Percentiles rank a stretch among this genome's conserved stretches.
phyloP scores from a whole-genome alignment of 768 basidiomycete species.

The Hortiboletus campestris region DNA sequence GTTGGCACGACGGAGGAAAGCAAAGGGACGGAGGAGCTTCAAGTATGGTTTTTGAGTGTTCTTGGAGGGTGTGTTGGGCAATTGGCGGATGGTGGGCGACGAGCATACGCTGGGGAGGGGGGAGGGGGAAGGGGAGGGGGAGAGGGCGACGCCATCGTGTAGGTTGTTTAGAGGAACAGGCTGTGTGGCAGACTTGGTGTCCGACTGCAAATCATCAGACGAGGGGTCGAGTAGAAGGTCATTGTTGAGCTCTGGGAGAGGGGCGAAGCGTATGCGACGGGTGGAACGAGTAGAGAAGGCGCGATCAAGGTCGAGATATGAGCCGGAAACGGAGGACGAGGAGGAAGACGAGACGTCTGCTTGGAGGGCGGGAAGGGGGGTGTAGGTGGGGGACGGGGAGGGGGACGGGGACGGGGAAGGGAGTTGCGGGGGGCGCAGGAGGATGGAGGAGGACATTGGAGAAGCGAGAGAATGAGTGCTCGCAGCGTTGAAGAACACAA shows the following conservation, averaged over 20 bases:
- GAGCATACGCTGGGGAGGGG: conserved; percentile 20
- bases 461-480: not conserved
- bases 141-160: conserved; percentile 8
- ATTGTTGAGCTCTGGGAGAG: conserved; percentile 74
- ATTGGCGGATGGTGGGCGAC: conserved; percentile 21
- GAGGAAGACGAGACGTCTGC: conserved; percentile 16
- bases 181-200: conserved; percentile 2
- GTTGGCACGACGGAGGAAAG: conserved; percentile 19
- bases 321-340: conserved; percentile 20
- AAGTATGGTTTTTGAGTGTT: conserved; percentile 6
- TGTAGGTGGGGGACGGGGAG: conserved; percentile 9
- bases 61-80: not conserved
- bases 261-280: conserved; percentile 72
- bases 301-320: conserved; percentile 16
- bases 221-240: conserved; percentile 31
- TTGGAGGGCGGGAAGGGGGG: conserved; percentile 14
- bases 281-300: conserved; percentile 9
- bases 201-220: conserved; percentile 33
- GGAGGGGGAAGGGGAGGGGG: conserved; percentile 22
- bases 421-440: conserved; percentile 10
- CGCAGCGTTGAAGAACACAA: not conserved
- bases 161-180: not conserved
- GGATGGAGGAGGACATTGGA: conserved; percentile 22
- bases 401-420: conserved; percentile 4
- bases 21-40: conserved; percentile 22